Conservation (phyloP, 306 rosid species). For the Cyamopsis tetragonoloba region DNA sequence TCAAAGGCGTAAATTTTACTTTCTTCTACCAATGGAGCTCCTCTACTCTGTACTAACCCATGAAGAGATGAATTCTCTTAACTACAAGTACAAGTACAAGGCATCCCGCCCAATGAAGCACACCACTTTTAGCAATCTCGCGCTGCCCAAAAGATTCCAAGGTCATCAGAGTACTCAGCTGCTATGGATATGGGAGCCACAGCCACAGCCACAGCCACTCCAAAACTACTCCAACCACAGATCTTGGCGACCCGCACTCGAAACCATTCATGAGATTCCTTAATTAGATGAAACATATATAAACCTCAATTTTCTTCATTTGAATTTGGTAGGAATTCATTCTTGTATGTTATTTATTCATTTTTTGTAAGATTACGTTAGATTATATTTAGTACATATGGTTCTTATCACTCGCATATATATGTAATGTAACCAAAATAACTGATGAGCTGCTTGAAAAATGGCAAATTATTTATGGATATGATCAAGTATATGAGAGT, state of each 20-base stretch:
- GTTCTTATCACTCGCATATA: background rate
- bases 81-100: constrained; percentile 47
- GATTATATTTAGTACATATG: constrained; percentile 16
- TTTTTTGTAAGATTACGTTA: constrained; percentile 20
- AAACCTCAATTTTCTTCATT: background rate
- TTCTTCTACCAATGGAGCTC: constrained; percentile 83
- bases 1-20: constrained; percentile 49
- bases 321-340: constrained; percentile 22
- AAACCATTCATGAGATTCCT: constrained; percentile 73
- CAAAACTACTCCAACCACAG: constrained; percentile 62
- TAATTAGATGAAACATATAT: constrained; percentile 6
- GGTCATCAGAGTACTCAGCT: too few relatives aligned
- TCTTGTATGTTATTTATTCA: constrained; percentile 14
- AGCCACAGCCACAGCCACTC: constrained; percentile 28
- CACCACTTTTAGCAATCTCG: constrained; percentile 45
- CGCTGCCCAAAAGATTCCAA: too few relatives aligned
- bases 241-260: constrained; percentile 88
- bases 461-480: background rate
- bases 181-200: too few relatives aligned
- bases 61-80: constrained; percentile 69
- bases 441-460: constrained; percentile 1
- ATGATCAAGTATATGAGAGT: background rate
- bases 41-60: constrained; percentile 77
- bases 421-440: background rate
- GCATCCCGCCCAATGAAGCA: constrained; percentile 61